Conservation (phyloP, 176 grass and related monocot species). For the Carex cristatella region DNA sequence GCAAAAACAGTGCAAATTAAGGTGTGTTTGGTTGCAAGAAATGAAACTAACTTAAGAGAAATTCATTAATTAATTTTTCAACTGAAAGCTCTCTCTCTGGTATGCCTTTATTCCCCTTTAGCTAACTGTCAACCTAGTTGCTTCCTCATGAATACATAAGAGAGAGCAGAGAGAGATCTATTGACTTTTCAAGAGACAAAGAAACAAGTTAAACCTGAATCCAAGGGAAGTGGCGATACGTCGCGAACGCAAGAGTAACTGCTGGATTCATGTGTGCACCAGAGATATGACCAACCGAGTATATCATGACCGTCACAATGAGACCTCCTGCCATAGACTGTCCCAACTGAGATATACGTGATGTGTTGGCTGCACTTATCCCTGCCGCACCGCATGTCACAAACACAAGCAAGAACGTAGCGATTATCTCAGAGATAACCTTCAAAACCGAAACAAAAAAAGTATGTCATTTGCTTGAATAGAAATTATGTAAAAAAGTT, state of each 20-base stretch:
- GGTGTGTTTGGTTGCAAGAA: background rate
- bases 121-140: background rate
- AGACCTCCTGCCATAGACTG: constrained; percentile 83
- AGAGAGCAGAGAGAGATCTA: background rate
- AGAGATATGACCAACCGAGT: constrained; percentile 92
- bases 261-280: constrained; percentile 99
- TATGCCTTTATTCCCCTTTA: background rate
- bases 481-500: background rate
- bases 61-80: constrained; percentile 3
- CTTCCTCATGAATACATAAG: background rate
- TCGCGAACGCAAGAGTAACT: constrained; percentile 87
- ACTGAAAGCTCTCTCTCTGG: background rate
- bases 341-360: constrained; percentile 72
- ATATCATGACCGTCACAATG: constrained; percentile 98
- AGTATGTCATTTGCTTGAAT: background rate
- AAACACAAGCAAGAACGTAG: constrained; percentile 96
- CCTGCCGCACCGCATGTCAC: constrained; percentile 67
- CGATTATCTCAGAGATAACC: constrained; percentile 74
- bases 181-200: background rate
- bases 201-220: constrained; percentile 45
- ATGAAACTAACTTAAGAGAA: background rate
- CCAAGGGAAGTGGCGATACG: constrained; percentile 84
- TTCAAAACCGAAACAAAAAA: constrained; percentile 6
- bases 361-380: constrained; percentile 32
- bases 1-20: background rate